Evolutionary conservation across 73 alveolate species (phyloP).

Genomic region (Paramecium sonneborni): DNA sequence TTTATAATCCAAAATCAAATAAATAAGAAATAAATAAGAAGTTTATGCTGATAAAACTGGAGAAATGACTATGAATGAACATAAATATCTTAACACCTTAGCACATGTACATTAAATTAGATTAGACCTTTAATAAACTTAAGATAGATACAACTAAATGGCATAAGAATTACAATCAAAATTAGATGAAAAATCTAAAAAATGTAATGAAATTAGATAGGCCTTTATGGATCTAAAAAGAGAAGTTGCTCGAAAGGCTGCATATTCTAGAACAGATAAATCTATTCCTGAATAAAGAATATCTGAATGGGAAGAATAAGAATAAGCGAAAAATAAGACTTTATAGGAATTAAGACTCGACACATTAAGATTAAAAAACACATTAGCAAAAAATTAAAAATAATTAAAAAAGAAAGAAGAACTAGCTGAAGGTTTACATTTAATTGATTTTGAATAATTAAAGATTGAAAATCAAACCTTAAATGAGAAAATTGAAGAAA

Average conservation of each 20-base stretch:
- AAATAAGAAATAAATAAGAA: slow-evolving; percentile 68
- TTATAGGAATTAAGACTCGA: slow-evolving; percentile 80
- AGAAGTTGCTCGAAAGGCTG: slow-evolving; percentile 94
- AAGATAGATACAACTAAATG: slow-evolving; percentile 88
- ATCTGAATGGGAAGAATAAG: slow-evolving; percentile 78
- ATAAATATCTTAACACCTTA: slow-evolving; percentile 89
- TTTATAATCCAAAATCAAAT: slow-evolving; percentile 79
- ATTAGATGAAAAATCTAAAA: slow-evolving; percentile 88
- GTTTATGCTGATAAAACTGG: slow-evolving; percentile 73
- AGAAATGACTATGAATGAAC: slow-evolving; percentile 86
- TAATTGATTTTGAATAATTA: slow-evolving; percentile 96
- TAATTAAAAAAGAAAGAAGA: slow-evolving; percentile 95
- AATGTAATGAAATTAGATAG: slow-evolving; percentile 91
- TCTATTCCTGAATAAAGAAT: slow-evolving; percentile 73
- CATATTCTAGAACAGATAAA: slow-evolving; percentile 90
- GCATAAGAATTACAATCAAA: slow-evolving; percentile 86
- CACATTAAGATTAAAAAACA: slow-evolving; percentile 87
- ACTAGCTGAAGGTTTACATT: slow-evolving; percentile 96
- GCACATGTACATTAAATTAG: slow-evolving; percentile 93
- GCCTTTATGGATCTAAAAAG: slow-evolving; percentile 92
- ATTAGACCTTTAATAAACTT: slow-evolving; percentile 88
- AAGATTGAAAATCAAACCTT: slow-evolving; percentile 95
- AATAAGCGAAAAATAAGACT: slow-evolving; percentile 70
- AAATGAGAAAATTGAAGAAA: slow-evolving; percentile 97
- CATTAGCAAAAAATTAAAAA: slow-evolving; percentile 87